Base-by-base conservation (phyloP, 2,329 filamentous ascomycete species). In the Pestalotiopsis sp. region DNA sequence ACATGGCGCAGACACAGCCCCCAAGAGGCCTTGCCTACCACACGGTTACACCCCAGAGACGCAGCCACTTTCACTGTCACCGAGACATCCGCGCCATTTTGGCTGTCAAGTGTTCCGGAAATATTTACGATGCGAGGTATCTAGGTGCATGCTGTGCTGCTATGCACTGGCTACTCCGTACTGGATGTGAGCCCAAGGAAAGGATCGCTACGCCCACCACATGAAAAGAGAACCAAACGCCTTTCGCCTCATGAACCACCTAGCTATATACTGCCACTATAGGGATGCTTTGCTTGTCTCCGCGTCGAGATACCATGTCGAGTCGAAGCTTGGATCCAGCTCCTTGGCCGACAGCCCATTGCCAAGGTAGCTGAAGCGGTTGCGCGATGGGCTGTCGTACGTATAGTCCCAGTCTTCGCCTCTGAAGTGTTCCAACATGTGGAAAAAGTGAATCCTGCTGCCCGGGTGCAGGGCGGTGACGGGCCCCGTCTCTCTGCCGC, bases 321-420 rank as follows among this genome's bases (percentile, higher is more conserved):
- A 72, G 61, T 85, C 80, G 17, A 69, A 75, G 2, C 64, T 65
- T 1, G 77, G 76, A 49, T 80, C 80, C 11, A 82, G 68, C 77
- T 87, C 85, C 71, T 78, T 80, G 4, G 76, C 77, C 27, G 85
- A 85, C 72, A 87, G 87, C 1, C 86, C 86, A 63, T 87, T 87
- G 9, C 86, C 85, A 9, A 87, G 77, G 68, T 86, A 87, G n/a
- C 71, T 76, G 71, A 87, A 87, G 39, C 85, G 77, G 71, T 87
- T 87, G 67, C 71, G 70, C n/a, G 71, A 71, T 9, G 67, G 70
- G 69, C 70, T 75, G 36, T 82, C 79, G 57, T 85, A 84, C 25
- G 83, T 78, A 71, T 85, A 87, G 60, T 87, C 85, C 79, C 82
- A 88, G 71, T 88, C 84, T 74, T 88, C 86, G 20, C 82, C 83